Base-by-base conservation (phyloP, 345 rosid genomes). In the Hypericum perforatum region DNA sequence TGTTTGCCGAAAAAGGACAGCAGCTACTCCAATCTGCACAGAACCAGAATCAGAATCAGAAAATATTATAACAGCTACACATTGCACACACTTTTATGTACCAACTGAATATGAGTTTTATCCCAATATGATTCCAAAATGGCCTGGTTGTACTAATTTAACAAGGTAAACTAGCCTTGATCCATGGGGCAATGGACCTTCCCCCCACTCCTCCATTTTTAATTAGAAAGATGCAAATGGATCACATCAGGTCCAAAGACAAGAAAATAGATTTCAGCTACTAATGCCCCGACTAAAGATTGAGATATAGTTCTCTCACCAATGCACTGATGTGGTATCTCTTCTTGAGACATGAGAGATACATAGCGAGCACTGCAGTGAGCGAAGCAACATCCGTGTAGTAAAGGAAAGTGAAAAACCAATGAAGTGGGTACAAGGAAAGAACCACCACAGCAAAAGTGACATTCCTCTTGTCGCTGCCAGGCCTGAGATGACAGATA, bases 371-470 rank as follows among this genome's bases (percentile, higher is more conserved):
- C 67, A 85, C 90, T 6, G 74, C 64, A 14, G 94, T 79, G 12
- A 92, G 77, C 13, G 98, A 88, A 16, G 87, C 94, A 71, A 84
- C 94, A 76, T 88, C 98, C 39, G 98, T 92, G 49, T 92, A 92
- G 73, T 88, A 88, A 58, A 92, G 85, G 70, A 85, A 92, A 56
- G 82, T 73, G 78, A 85, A 88, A 78, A 92, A 92, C 91, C 94
- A 92, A 48, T 92, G 94, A 44, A 92, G 82, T 37, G 97, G 99
- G 58, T 88, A 85, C 65, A 80, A 65, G 38, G 91, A 69, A 59
- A 84, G 65, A 70, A 82, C 77, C 45, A 76, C 63, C 0, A 95
- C 76, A 57, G 65, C 59, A 37, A 80, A 42, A 29, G 87, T 67
- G 42, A 81, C 91, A 57, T 69, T 84, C 61, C 78, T 67, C 63